Evolutionary conservation across 768 basidiomycete species (phyloP).

Genomic region (Paxillus rubicundulus): DNA sequence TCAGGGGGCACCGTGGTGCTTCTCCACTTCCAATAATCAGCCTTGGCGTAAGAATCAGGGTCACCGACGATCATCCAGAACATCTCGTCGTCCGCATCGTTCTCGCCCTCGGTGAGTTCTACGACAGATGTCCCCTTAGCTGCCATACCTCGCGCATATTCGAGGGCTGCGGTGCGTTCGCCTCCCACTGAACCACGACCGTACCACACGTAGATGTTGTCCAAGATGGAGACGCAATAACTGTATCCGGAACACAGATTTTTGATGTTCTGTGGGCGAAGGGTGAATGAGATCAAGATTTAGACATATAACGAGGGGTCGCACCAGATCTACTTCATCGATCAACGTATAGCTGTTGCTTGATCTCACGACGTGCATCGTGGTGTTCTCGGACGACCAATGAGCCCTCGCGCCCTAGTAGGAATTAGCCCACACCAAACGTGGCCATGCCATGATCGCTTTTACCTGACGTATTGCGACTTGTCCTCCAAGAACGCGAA

Average conservation of each 20-base stretch:
- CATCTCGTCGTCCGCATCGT: constrained; percentile 65
- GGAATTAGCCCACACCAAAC: constrained; percentile 2
- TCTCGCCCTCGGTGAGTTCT: constrained; percentile 64
- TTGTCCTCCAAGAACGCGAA: constrained; percentile 62
- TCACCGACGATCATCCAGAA: constrained; percentile 88
- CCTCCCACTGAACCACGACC: constrained; percentile 61
- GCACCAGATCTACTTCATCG: constrained; percentile 72
- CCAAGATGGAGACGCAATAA: constrained; percentile 71
- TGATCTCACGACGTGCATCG: constrained; percentile 73
- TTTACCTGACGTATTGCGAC: constrained; percentile 74
- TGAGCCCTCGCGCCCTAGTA: constrained; percentile 64
- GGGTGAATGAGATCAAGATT: constrained; percentile 5
- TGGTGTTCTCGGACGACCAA: constrained; percentile 78
- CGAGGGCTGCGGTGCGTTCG: constrained; percentile 61
- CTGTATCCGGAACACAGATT: constrained; percentile 86
- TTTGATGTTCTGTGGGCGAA: constrained; percentile 44
- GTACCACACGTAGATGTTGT: constrained; percentile 77
- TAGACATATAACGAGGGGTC: constrained; percentile 6
- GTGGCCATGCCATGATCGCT: neutral
- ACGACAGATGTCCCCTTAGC: constrained; percentile 38
- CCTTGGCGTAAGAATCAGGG: constrained; percentile 62
- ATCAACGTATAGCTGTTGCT: constrained; percentile 50
- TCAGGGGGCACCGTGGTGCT: constrained; percentile 35
- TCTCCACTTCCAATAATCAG: constrained; percentile 84
- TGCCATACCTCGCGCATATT: constrained; percentile 55